Percentiles rank a stretch among this genome's conserved stretches.
Conservation (phyloP, 306 rosid genomes). For the Lupinus albus region DNA sequence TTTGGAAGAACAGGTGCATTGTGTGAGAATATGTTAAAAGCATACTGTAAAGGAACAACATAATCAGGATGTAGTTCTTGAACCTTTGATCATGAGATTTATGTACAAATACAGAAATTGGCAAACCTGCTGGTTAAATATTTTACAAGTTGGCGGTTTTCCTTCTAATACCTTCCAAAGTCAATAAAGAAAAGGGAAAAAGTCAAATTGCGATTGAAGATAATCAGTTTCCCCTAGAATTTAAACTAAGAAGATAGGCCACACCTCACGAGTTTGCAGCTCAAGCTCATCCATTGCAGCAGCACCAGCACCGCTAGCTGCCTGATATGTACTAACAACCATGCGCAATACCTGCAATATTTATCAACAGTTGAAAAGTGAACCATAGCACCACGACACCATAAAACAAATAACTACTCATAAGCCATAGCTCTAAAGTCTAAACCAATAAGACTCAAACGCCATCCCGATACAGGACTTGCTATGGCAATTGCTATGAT, state of each 20-base stretch:
- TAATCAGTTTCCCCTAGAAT: neutral
- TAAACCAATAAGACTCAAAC: neutral
- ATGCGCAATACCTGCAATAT: constrained; percentile 75
- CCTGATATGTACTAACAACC: constrained; percentile 97
- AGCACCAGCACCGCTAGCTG: constrained; percentile 99
- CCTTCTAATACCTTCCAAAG: constrained; percentile 70
- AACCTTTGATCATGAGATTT: neutral
- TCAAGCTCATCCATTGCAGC: constrained; percentile 98
- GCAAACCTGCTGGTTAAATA: constrained; percentile 80
- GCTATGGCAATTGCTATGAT: neutral
- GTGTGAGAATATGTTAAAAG: constrained; percentile 93
- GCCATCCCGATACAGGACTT: neutral
- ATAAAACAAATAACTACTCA: neutral
- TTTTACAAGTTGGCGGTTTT: constrained; percentile 75
- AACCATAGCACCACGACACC: constrained; percentile 17
- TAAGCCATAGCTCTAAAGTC: neutral
- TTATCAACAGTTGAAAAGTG: constrained; percentile 13
- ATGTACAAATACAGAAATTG: neutral
- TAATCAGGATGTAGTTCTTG: constrained; percentile 31
- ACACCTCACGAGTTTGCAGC: constrained; percentile 92
- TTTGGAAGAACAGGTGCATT: constrained; percentile 80
- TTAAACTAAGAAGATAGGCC: neutral
- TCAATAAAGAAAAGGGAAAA: constrained; percentile 29
- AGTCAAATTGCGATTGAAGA: constrained; percentile 18
- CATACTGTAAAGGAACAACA: constrained; percentile 70